Conservation (phyloP, 805 yeast species). For the Clavispora phyllophila region DNA sequence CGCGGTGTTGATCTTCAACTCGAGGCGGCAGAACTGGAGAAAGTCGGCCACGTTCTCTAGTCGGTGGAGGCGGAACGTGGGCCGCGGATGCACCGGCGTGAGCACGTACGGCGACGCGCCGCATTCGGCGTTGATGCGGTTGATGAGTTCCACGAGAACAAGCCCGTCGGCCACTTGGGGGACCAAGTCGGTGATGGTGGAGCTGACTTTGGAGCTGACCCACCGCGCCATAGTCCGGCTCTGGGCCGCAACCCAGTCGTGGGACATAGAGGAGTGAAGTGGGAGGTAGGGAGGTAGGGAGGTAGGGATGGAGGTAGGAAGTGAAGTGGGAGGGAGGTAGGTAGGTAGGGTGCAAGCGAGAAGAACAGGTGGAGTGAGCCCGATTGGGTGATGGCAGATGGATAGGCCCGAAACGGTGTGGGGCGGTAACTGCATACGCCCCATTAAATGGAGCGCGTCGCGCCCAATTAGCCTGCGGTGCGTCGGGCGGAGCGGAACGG, state of each 20-base stretch:
- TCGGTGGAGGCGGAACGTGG: constrained; percentile 40
- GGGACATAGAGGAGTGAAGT: neutral
- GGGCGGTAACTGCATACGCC: neutral
- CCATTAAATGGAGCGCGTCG: too few species aligned
- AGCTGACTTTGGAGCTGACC: constrained; percentile 38
- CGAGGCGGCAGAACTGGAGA: constrained; percentile 37
- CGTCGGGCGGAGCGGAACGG: neutral
- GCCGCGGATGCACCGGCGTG: constrained; percentile 30
- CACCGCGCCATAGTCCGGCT: constrained; percentile 47
- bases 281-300: neutral
- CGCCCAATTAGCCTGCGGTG: neutral
- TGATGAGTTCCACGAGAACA: constrained; percentile 31
- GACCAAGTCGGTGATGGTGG: constrained; percentile 18
- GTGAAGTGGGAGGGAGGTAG: too few species aligned
- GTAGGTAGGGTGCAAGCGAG: too few species aligned
- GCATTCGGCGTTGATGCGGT: constrained; percentile 21
- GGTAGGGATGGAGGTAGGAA: neutral
- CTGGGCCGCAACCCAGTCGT: constrained; percentile 42
- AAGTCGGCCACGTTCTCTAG: constrained; percentile 43
- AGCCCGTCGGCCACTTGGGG: constrained; percentile 39
- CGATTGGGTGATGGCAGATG: too few species aligned
- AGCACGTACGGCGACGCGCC: constrained; percentile 19
- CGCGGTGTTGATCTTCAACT: constrained; percentile 35
- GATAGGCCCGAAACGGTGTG: neutral
- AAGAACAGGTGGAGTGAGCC: too few species aligned